Conservation (phyloP, 179 eudicot genomes). For the Silene coronaria region DNA sequence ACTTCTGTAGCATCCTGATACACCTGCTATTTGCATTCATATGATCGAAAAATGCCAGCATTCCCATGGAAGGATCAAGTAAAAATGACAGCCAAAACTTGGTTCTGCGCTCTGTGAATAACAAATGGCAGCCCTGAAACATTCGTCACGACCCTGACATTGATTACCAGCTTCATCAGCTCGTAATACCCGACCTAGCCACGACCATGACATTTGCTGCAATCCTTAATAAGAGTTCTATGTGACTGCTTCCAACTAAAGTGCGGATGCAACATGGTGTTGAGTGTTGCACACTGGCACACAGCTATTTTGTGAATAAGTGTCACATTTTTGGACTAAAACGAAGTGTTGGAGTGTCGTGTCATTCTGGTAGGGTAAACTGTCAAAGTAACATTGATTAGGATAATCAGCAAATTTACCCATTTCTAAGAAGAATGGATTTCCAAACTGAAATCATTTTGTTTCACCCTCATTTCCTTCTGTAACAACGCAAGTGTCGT, state of each 20-base stretch:
- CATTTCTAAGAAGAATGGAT: conserved; percentile 18
- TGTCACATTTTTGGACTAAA: too few species aligned
- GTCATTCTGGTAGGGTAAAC: too few species aligned
- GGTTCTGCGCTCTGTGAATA: not conserved
- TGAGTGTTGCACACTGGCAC: not conserved
- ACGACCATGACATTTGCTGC: not conserved
- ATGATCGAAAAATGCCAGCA: not conserved
- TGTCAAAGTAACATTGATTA: too few species aligned
- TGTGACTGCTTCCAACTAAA: too few species aligned
- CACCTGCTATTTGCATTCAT: not conserved
- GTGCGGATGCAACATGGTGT: not conserved
- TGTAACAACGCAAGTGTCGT: conserved; percentile 27
- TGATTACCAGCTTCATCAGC: not conserved
- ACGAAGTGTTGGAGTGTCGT: too few species aligned
- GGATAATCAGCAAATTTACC: not conserved
- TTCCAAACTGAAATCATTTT: conserved; percentile 15
- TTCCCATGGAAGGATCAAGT: not conserved
- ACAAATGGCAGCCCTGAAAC: too few species aligned
- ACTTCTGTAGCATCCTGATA: too few species aligned
- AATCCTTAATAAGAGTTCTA: too few species aligned
- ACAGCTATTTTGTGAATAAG: too few species aligned
- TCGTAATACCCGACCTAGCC: not conserved
- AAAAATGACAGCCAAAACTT: too few species aligned
- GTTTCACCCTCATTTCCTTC: conserved; percentile 30
- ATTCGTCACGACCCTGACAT: too few species aligned